Conservation (phyloP, 1,284 basidiomycete genomes). For the Trichosporon faecale region DNA sequence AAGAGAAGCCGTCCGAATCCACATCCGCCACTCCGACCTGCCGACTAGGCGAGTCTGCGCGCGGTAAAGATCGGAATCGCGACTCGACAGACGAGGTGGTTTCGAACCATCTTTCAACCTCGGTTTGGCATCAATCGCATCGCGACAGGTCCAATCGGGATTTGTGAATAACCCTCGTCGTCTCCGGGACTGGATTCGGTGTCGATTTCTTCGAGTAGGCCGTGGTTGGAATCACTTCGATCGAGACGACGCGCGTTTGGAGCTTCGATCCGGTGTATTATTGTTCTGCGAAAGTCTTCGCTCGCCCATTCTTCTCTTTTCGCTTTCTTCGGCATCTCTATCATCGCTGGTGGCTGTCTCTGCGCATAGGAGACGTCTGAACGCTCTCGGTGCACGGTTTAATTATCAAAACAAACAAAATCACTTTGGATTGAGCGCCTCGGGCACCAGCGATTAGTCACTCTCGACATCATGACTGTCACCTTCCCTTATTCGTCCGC, state of each 20-base stretch:
- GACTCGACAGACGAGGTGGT: background rate
- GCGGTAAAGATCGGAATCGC: background rate
- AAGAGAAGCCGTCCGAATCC: slow-evolving; percentile 9
- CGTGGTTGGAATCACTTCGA: background rate
- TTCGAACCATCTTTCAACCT: background rate
- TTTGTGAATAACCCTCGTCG: slow-evolving; percentile 9
- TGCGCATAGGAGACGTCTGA: background rate
- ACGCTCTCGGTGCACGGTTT: background rate
- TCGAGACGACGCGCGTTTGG: background rate
- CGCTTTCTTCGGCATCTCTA: background rate
- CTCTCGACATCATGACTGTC: slow-evolving; percentile 42
- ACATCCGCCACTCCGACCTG: slow-evolving; percentile 2
- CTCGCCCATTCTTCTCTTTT: background rate
- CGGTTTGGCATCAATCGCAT: slow-evolving; percentile 7
- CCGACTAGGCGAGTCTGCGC: slow-evolving; percentile 8
- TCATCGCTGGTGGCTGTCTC: background rate
- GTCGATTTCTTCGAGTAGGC: slow-evolving; percentile 2
- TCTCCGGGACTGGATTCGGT: slow-evolving; percentile 9
- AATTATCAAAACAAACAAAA: slow-evolving; percentile 11
- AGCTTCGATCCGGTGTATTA: background rate
- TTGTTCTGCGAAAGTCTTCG: slow-evolving; percentile 1
- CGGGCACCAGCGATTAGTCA: background rate
- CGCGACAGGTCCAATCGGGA: slow-evolving; percentile 7
- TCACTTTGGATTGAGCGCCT: slow-evolving; percentile 7
- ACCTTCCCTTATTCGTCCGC: slow-evolving; percentile 77